phyloP scores from a whole-genome alignment of 202 grass and related monocot species.

The Digitaria exilis region DNA sequence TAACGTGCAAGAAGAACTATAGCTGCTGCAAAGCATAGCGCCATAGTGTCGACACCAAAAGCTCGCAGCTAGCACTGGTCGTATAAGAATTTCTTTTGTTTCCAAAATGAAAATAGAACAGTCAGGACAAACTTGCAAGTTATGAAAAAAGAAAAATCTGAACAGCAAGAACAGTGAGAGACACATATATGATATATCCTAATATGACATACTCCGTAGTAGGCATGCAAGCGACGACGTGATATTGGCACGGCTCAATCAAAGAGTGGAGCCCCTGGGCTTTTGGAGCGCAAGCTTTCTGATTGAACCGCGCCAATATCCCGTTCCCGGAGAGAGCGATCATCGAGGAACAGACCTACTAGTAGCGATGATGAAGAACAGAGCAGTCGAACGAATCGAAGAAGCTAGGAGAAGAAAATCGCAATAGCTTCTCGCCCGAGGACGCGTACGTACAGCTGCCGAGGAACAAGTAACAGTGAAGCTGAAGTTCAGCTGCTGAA shows the following conservation, averaged over 20 bases:
- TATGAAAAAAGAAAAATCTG: not conserved
- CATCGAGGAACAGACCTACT: no score
- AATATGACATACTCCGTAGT: not conserved
- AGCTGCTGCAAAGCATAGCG: no score
- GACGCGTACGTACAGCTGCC: not conserved
- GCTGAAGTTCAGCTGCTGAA: no score
- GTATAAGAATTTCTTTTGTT: no score
- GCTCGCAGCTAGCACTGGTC: no score
- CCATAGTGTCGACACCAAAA: no score
- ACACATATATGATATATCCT: no score
- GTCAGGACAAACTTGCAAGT: no score
- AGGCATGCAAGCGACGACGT: conserved; percentile 47
- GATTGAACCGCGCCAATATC: conserved; percentile 94
- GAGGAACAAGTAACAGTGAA: not conserved
- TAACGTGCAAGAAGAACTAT: no score
- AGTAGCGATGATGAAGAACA: not conserved
- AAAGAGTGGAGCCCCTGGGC: conserved; percentile 57
- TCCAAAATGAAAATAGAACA: no score
- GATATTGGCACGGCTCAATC: conserved; percentile 99
- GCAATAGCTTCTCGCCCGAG: not conserved
- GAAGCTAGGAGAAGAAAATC: not conserved
- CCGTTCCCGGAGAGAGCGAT: conserved; percentile 18
- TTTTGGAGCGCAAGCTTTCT: conserved; percentile 56
- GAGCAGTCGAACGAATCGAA: not conserved
- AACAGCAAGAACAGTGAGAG: not conserved